Conservation (phyloP, 1,139 yeast species). For the Scheffersomyces stambukii region DNA sequence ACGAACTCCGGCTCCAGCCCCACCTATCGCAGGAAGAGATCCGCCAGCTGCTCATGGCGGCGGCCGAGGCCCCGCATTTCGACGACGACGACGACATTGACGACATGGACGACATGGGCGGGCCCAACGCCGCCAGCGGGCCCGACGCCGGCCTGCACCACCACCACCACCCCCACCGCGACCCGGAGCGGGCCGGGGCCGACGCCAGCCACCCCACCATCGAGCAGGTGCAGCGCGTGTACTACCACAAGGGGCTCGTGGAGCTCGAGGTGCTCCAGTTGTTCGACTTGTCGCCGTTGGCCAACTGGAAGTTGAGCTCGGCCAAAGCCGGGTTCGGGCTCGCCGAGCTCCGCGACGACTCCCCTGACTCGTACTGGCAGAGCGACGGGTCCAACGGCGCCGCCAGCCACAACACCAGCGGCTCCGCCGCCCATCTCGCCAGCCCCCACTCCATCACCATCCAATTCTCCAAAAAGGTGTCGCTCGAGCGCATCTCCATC, state of each 20-base stretch:
- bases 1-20: slow-evolving; percentile 31
- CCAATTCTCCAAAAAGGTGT: slow-evolving; percentile 76
- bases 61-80: slow-evolving; percentile 5
- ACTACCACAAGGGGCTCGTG: slow-evolving; percentile 45
- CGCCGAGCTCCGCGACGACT: slow-evolving; percentile 66
- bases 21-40: slow-evolving; percentile 33
- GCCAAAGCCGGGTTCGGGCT: slow-evolving; percentile 71
- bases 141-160: background rate
- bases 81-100: slow-evolving; percentile 7
- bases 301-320: slow-evolving; percentile 84
- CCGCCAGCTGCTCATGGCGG: slow-evolving; percentile 28
- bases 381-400: slow-evolving; percentile 66
- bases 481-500: slow-evolving; percentile 64
- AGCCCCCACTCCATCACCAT: slow-evolving; percentile 83
- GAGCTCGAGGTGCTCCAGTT: slow-evolving; percentile 57
- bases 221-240: slow-evolving; percentile 40
- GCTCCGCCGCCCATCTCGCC: slow-evolving; percentile 35
- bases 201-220: slow-evolving; percentile 23
- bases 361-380: slow-evolving; percentile 84
- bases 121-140: background rate
- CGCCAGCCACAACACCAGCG: slow-evolving; percentile 17
- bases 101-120: background rate
- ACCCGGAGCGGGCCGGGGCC: slow-evolving; percentile 8
- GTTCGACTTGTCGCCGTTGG: slow-evolving; percentile 74
- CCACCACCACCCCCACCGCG: background rate